Evolutionary conservation across 2,329 filamentous ascomycete species (phyloP).

Genomic region (Paraphoma chrysanthemicola): DNA sequence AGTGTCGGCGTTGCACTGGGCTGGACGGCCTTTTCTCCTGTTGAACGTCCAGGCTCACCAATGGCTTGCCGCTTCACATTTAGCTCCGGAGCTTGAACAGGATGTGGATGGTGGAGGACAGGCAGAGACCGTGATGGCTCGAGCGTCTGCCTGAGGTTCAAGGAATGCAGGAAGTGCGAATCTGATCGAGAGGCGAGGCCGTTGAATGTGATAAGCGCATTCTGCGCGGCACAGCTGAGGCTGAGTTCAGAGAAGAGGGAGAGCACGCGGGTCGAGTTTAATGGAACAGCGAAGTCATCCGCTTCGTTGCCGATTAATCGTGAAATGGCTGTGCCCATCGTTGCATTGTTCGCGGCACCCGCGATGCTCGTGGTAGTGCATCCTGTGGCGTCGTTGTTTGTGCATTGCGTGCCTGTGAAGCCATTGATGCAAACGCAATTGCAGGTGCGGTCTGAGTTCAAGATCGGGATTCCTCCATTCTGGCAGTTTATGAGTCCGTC

Average conservation of each 20-base stretch:
- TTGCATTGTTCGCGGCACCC: slow-evolving; percentile 63
- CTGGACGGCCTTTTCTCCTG: slow-evolving; percentile 16
- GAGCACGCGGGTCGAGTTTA: slow-evolving; percentile 73
- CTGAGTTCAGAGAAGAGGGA: slow-evolving; percentile 77
- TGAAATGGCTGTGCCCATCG: slow-evolving; percentile 80
- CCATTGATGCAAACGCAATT: slow-evolving; percentile 89
- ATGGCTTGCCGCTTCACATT: slow-evolving; percentile 34
- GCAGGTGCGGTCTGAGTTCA: slow-evolving; percentile 70
- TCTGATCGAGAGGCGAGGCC: slow-evolving; percentile 50
- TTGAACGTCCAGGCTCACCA: slow-evolving; percentile 40
- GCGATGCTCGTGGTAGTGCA: slow-evolving; percentile 62
- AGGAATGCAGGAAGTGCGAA: slow-evolving; percentile 13
- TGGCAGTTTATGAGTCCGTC: slow-evolving; percentile 68
- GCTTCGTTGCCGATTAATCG: slow-evolving; percentile 71
- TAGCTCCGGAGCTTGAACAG: slow-evolving; percentile 10
- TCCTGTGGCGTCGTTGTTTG: slow-evolving; percentile 54
- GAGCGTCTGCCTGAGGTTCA: slow-evolving; percentile 25
- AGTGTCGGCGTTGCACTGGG: slow-evolving; percentile 27
- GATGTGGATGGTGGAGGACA: slow-evolving; percentile 31
- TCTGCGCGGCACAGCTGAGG: slow-evolving; percentile 83
- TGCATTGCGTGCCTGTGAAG: slow-evolving; percentile 73
- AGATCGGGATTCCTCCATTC: slow-evolving; percentile 81
- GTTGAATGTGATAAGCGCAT: slow-evolving; percentile 85
- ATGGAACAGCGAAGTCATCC: slow-evolving; percentile 75
- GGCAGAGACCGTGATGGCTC: slow-evolving; percentile 33